These are phyloP conservation scores for Xerocomus brunneocitrinus DNA, from an alignment of 768 basidiomycete species.

Conservation along the genomic window DNA sequence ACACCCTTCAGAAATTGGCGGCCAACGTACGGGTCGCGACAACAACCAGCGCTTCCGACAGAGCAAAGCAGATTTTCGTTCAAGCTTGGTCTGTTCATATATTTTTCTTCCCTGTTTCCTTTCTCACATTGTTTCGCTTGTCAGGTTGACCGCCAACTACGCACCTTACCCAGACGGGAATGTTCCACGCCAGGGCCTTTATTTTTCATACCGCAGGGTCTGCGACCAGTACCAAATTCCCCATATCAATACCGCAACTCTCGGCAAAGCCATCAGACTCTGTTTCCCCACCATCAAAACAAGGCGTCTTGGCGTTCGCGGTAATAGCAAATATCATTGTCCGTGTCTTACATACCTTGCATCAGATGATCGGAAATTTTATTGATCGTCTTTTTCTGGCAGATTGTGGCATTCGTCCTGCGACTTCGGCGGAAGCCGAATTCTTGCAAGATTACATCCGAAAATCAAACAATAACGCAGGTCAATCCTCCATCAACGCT, in stretches of 20 bases:
- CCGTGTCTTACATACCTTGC: conserved; percentile 36
- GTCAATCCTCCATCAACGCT: conserved; percentile 70
- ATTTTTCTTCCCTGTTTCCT: conserved; percentile 15
- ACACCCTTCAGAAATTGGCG: conserved; percentile 79
- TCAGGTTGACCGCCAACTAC: conserved; percentile 86
- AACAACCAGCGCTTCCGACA: conserved; percentile 85
- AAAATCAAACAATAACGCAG: conserved; percentile 83
- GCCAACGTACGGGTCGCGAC: conserved; percentile 85
- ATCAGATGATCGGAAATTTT: conserved; percentile 31
- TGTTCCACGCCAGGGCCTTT: conserved; percentile 89
- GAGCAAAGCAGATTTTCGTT: conserved; percentile 90
- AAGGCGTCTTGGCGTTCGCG: conserved; percentile 83
- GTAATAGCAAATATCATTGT: conserved; percentile 98
- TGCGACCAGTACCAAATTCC: conserved; percentile 92
- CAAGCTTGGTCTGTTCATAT: conserved; percentile 71
- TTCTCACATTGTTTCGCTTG: conserved; percentile 12
- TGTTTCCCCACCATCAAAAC: conserved; percentile 97
- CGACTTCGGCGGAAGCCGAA: conserved; percentile 87
- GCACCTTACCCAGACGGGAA: conserved; percentile 90
- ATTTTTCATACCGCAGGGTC: conserved; percentile 87
- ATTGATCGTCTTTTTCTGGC: conserved; percentile 26
- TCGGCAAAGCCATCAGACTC: conserved; percentile 90
- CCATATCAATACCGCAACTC: conserved; percentile 92
- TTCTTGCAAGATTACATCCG: conserved; percentile 91
- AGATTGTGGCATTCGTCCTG: conserved; percentile 92